Evolutionary conservation across 2,329 filamentous ascomycete genomes (phyloP), one percentile per base, ranked within the genome.

Genomic region (Macrophomina phaseolina): DNA sequence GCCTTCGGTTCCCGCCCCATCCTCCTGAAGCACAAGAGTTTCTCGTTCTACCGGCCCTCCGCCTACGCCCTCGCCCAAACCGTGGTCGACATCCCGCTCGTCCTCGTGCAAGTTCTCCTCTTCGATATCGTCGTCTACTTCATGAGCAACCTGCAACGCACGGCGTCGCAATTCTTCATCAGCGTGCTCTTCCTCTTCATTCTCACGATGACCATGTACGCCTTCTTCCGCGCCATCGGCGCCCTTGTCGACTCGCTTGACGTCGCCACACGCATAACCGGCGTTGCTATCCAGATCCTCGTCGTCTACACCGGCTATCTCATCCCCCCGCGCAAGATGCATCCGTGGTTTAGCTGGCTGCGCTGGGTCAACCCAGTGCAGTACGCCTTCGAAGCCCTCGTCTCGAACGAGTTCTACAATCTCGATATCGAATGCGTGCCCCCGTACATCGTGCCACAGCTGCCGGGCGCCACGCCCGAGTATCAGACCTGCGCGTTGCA

Each of bases 391-490:
- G 88, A 92, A 69, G 85, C 85, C 0, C 76, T 93, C 0, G 82
- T 92, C 72, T 82, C 88, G 0, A 93, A 93, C 71, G 90, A 93
- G 73, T 92, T 93, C 67, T 83, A 90, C 69, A 79, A 78, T 36
- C 76, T 88, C 1, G 75, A 83, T 1, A 82, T 90, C 34, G 73
- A 83, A 66, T 90, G 88, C 69, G 81, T 81, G 2, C 73, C 82
- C 2, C 84, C 86, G 0, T 86, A 81, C 63, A 79, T 90, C 4
- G 85, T 90, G 0, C 89, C 88, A 0, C 77, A 80, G 18, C 58
- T 40, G 2, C 82, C 83, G 0, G 81, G 73, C 70, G 81, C 72
- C 64, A 77, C 76, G 60, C 72, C 72, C 68, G 84, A 77, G 42
- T 85, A 87, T 62, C 88, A 90, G 73, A 85, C 83, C 1, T 90